Base-by-base conservation (phyloP, 495 filamentous ascomycete species). In the Cairneyella variabilis region DNA sequence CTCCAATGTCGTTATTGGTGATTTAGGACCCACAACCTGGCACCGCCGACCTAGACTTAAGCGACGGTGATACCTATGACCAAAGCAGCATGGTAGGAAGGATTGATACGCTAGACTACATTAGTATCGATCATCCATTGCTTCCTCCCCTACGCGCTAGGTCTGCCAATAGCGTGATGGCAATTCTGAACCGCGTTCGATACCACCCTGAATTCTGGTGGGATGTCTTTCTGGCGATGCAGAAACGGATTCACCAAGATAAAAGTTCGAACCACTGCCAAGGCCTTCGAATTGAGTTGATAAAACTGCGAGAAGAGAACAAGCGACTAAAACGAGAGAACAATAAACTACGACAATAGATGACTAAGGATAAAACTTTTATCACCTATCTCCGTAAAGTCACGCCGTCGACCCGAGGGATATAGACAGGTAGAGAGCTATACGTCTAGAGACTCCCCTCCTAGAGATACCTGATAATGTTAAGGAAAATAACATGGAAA, bases 21-120 rank as follows among this genome's bases (percentile, higher is more conserved):
- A 42, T 17, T 42, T 7, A 42, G 39, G 3, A 42, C 14, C 39
- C 12, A 42, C 39, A 20, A 20, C 3, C 39, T 2, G 39, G 39
- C 39, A 42, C 39, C 39, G 39, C 38, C 38, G 38, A 41, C 38
- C 38, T 41, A 41, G 38, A 41, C 38, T 41, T 41, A 41, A 17
- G 38, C 38, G 38, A 41, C 38, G 38, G 17, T 41, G 38, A 41
- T 41, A 41, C 38, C 38, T 41, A 41, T 41, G 38, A 41, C 38
- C 38, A 41, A 41, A 41, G 38, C 16, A 17, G 38, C 38, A 8
- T 41, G 38, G 38, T 16, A 41, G 38, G 18, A 41, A 41, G 38
- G 38, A 41, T 41, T 41, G 38, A 41, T 41, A 16, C 38, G 38
- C 39, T 42, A 20, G 39, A 14, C 3, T 42, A 42, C 20, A 20